A percentile compares a stretch with the other conserved stretches of the same genome.
Evolutionary conservation across 257 asterid species (phyloP).

Genomic region (Nicotiana obtusifolia): DNA sequence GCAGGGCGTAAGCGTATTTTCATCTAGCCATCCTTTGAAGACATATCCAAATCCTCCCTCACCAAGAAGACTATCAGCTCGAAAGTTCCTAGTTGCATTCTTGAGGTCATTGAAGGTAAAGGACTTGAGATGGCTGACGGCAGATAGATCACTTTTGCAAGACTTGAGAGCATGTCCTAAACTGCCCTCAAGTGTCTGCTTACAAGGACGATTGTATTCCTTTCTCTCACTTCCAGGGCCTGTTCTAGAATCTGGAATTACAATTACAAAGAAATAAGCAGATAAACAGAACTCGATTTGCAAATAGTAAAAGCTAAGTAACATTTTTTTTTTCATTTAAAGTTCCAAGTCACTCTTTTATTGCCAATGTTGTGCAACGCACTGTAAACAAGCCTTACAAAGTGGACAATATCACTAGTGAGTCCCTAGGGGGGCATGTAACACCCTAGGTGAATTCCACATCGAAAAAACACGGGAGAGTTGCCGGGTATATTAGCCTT

Average conservation of each 20-base stretch:
- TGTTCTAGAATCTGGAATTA: conserved; percentile 29
- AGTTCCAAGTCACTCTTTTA: too few species aligned
- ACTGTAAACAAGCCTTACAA: too few species aligned
- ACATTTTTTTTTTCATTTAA: background rate
- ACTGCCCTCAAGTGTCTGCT: conserved; percentile 12
- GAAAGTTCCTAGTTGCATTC: conserved; percentile 59
- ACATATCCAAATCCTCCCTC: conserved; percentile 83
- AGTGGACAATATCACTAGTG: too few species aligned
- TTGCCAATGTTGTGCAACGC: too few species aligned
- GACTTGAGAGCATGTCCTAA: conserved; percentile 4
- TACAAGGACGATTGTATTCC: conserved; percentile 13
- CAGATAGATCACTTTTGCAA: conserved; percentile 23
- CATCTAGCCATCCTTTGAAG: conserved; percentile 76
- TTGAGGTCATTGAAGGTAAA: conserved; percentile 56
- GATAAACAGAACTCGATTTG: background rate
- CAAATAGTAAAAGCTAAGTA: background rate
- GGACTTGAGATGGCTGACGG: conserved; percentile 45
- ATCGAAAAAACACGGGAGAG: too few species aligned
- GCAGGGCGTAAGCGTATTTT: conserved; percentile 36
- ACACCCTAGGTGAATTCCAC: too few species aligned
- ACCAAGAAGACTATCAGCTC: conserved; percentile 57
- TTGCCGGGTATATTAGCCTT: too few species aligned
- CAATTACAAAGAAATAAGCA: background rate
- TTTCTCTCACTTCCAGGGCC: conserved; percentile 23
- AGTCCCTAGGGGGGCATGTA: too few species aligned